These are phyloP conservation scores for Hypericum perforatum DNA, from an alignment of 345 rosid genomes.

Conservation along the genomic window DNA sequence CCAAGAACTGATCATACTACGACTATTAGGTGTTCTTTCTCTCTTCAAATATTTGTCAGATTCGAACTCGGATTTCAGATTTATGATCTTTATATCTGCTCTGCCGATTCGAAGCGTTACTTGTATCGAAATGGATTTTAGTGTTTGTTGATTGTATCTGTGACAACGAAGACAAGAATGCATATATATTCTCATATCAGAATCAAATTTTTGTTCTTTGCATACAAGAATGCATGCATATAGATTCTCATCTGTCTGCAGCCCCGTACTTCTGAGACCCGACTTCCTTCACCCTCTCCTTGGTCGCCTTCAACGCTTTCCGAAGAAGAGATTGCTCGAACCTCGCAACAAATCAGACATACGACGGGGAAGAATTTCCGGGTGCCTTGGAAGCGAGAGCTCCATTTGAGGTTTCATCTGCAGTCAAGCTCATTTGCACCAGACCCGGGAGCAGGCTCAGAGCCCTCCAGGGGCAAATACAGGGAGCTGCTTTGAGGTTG, in stretches of 20 bases:
- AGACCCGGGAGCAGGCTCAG: constrained; percentile 28
- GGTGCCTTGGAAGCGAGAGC: constrained; percentile 20
- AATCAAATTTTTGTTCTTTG: background rate
- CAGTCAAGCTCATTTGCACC: constrained; percentile 13
- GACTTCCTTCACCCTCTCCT: constrained; percentile 77
- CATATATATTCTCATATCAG: background rate
- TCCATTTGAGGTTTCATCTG: constrained; percentile 12
- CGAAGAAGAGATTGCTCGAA: constrained; percentile 22
- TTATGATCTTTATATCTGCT: background rate
- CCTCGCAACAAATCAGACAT: constrained; percentile 18
- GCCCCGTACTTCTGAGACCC: constrained; percentile 46
- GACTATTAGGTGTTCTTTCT: no score
- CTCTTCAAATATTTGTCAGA: no score
- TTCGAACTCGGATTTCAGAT: background rate
- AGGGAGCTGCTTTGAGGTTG: constrained; percentile 83
- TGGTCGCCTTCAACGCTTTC: constrained; percentile 64
- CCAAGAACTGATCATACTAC: background rate
- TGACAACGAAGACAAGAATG: no score
- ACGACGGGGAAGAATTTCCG: constrained; percentile 8
- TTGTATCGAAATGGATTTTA: no score
- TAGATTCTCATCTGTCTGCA: constrained; percentile 23
- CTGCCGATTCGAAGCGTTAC: no score
- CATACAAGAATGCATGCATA: background rate
- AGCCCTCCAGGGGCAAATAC: constrained; percentile 71
- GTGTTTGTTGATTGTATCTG: no score